A percentile compares a stretch with the other conserved stretches of the same genome.
Conservation (phyloP, 2,329 filamentous ascomycete species). For the Phaeophleospora eucalypticola region DNA sequence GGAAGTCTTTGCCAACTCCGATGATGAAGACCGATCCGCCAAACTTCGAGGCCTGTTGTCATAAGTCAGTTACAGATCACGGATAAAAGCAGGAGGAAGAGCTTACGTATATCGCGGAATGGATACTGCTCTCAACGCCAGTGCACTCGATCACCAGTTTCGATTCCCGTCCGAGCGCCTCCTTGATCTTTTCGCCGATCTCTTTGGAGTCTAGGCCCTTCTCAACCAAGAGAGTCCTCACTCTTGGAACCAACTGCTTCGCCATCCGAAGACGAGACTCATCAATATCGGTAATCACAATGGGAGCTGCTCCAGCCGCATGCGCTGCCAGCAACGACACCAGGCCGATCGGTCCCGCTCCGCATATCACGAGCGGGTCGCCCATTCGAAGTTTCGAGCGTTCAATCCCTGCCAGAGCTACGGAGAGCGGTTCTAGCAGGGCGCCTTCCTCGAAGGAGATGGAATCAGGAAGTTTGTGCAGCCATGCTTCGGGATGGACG, state of each 20-base stretch:
- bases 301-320: constrained; percentile 42
- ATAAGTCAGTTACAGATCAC: constrained; percentile 3
- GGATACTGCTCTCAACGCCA: constrained; percentile 32
- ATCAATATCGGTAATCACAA: constrained; percentile 45
- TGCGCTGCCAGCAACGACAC: constrained; percentile 41
- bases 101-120: constrained; percentile 32
- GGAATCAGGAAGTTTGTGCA: constrained; percentile 36
- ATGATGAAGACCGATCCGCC: constrained; percentile 38
- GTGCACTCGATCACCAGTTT: constrained; percentile 36
- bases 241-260: constrained; percentile 34
- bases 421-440: constrained; percentile 47
- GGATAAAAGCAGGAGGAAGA: not conserved
- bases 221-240: constrained; percentile 36
- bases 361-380: constrained; percentile 36
- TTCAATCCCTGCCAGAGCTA: constrained; percentile 45
- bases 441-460: constrained; percentile 42
- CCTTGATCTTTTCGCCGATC: constrained; percentile 34
- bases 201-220: constrained; percentile 36
- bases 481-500: constrained; percentile 29
- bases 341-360: constrained; percentile 37
- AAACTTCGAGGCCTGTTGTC: constrained; percentile 29
- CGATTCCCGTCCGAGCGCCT: constrained; percentile 31
- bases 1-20: constrained; percentile 34
- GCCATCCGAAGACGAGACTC: constrained; percentile 38
- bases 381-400: constrained; percentile 39